Evolutionary conservation across 1,284 basidiomycete genomes (phyloP).

Genomic region (Heterobasidion annosum): DNA sequence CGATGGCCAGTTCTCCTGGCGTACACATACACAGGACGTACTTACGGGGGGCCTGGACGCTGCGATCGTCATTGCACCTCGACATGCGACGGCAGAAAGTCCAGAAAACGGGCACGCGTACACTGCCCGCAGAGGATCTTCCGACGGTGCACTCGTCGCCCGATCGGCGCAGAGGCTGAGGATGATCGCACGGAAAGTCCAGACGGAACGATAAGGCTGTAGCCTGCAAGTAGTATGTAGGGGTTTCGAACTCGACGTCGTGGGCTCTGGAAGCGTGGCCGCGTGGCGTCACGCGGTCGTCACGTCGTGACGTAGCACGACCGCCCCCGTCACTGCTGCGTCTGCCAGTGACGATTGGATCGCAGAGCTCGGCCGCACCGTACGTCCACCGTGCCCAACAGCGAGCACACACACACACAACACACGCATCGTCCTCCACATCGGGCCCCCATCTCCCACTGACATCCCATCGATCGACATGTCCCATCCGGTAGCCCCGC

Average conservation of each 20-base stretch:
- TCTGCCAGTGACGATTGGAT: background rate
- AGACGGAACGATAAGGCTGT: background rate
- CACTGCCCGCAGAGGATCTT: background rate
- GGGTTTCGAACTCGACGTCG: background rate
- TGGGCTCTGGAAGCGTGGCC: background rate
- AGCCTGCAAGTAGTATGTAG: background rate
- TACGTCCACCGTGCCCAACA: background rate
- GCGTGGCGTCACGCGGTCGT: background rate
- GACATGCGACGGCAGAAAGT: background rate
- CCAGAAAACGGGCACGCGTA: conserved; percentile 3
- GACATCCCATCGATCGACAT: conserved; percentile 17
- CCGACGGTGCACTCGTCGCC: no score
- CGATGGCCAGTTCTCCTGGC: no score
- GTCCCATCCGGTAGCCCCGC: conserved; percentile 58
- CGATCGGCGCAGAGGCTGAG: no score
- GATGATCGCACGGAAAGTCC: no score
- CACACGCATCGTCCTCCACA: background rate
- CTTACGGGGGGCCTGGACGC: background rate
- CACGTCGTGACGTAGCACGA: background rate
- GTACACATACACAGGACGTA: background rate
- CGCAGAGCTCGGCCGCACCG: background rate
- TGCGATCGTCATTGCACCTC: background rate
- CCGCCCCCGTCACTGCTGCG: background rate
- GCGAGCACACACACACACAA: background rate
- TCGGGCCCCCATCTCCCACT: background rate